Conservation (phyloP, 306 rosid genomes). For the Carpinus fangiana region DNA sequence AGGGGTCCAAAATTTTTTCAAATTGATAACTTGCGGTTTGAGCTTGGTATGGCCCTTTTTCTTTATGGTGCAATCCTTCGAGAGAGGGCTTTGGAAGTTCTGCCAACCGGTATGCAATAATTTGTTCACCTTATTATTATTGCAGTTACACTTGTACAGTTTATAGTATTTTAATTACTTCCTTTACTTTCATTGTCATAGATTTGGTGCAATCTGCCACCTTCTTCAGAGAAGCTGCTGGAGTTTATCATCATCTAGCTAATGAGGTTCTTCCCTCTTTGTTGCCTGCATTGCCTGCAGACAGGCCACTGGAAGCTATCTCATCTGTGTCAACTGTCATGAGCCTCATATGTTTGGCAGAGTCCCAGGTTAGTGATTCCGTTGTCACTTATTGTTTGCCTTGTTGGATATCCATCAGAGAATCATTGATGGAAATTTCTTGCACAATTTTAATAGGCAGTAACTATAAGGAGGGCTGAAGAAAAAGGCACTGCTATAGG, state of each 20-base stretch:
- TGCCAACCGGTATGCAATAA: constrained; percentile 52
- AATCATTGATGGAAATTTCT: constrained; percentile 10
- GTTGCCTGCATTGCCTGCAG: constrained; percentile 36
- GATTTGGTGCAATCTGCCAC: constrained; percentile 69
- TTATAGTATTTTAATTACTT: constrained; percentile 17
- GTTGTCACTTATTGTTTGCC: constrained; percentile 4
- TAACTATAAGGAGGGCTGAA: constrained; percentile 70
- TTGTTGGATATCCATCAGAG: background rate
- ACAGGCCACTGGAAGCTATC: constrained; percentile 63
- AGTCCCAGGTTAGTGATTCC: constrained; percentile 65
- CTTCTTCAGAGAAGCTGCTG: constrained; percentile 73
- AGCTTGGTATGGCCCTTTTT: constrained; percentile 65
- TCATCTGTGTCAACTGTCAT: constrained; percentile 52
- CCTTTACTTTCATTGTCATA: constrained; percentile 37
- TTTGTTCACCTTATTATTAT: constrained; percentile 1
- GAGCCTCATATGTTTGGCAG: constrained; percentile 77
- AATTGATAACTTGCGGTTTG: constrained; percentile 56
- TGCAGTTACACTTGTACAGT: background rate
- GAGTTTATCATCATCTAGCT: constrained; percentile 69
- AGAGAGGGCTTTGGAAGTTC: constrained; percentile 66
- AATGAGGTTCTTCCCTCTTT: constrained; percentile 54
- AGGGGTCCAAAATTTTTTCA: constrained; percentile 56
- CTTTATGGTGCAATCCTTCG: constrained; percentile 68
- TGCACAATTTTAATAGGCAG: constrained; percentile 47
- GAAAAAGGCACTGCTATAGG: constrained; percentile 58